These are phyloP conservation scores for Protomyces lactucae-debilis DNA, from an alignment of 1,139 yeast genomes.

Conservation along the genomic window DNA sequence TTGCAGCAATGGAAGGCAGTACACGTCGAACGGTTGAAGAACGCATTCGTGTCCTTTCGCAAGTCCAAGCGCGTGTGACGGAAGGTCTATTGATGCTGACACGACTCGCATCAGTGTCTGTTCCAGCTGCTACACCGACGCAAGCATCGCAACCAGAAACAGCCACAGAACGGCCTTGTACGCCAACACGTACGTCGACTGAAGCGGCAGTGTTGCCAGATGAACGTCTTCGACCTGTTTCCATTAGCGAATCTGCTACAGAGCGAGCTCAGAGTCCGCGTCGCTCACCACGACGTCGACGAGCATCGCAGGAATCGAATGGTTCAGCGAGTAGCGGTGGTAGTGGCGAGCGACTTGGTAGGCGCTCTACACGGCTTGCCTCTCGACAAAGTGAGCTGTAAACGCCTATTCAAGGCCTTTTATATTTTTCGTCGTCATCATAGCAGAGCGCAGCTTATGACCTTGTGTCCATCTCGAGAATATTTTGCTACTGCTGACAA, in stretches of 20 bases:
- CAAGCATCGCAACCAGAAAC: not conserved
- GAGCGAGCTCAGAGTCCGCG: not conserved
- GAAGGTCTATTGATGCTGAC: constrained; percentile 15
- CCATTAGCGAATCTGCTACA: not conserved
- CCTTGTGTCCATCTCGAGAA: too few relatives aligned
- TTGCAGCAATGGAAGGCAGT: constrained; percentile 17
- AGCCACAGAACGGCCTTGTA: not conserved
- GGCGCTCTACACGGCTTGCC: not conserved
- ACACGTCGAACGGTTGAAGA: constrained; percentile 19
- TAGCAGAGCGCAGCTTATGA: too few relatives aligned
- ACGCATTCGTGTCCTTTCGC: constrained; percentile 2
- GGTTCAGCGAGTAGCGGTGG: not conserved
- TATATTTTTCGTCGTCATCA: too few relatives aligned
- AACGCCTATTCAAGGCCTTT: too few relatives aligned
- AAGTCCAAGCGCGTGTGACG: constrained; percentile 11
- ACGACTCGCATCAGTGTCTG: not conserved
- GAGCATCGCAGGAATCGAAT: not conserved
- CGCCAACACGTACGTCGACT: not conserved
- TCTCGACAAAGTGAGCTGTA: not conserved
- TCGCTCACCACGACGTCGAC: not conserved
- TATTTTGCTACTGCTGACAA: too few relatives aligned
- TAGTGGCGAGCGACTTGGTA: not conserved
- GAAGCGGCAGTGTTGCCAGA: not conserved
- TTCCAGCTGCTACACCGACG: not conserved
- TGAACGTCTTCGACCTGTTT: not conserved